These are phyloP conservation scores for Nadsonia starkeyi-henricii DNA, from an alignment of 1,139 yeast genomes.

Conservation along the genomic window DNA sequence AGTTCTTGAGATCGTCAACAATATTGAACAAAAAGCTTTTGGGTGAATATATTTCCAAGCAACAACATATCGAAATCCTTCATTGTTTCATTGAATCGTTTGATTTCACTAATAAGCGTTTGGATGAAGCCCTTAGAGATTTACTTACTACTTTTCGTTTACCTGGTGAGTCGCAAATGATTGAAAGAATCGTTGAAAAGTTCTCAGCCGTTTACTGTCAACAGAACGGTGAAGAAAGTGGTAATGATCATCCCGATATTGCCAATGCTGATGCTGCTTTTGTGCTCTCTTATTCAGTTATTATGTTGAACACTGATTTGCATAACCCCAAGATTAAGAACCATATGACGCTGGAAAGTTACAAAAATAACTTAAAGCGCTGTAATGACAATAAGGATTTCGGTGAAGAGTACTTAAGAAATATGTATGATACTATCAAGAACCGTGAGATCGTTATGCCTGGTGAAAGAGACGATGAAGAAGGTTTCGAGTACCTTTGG, in stretches of 20 bases:
- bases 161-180: slow-evolving; percentile 96
- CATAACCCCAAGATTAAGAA: slow-evolving; percentile 65
- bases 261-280: slow-evolving; percentile 83
- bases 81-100: slow-evolving; percentile 53
- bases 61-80: slow-evolving; percentile 47
- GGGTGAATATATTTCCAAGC: slow-evolving; percentile 78
- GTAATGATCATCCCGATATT: slow-evolving; percentile 18
- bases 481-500: slow-evolving; percentile 93
- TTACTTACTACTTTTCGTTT: slow-evolving; percentile 72
- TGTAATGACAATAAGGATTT: slow-evolving; percentile 60
- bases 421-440: slow-evolving; percentile 65
- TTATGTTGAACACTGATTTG: slow-evolving; percentile 85
- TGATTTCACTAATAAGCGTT: slow-evolving; percentile 64
- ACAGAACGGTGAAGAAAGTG: slow-evolving; percentile 34
- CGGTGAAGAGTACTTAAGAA: slow-evolving; percentile 57
- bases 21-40: slow-evolving; percentile 74
- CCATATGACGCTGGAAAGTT: slow-evolving; percentile 80
- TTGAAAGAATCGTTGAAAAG: slow-evolving; percentile 77
- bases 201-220: slow-evolving; percentile 68
- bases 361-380: slow-evolving; percentile 67
- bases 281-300: slow-evolving; percentile 81
- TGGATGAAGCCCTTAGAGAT: slow-evolving; percentile 85
- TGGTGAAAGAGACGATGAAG: slow-evolving; percentile 78
- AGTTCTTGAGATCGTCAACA: slow-evolving; percentile 63
- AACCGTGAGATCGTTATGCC: slow-evolving; percentile 93